A percentile compares a stretch with the other conserved stretches of the same genome.
Conservation (phyloP, 495 filamentous ascomycete species). For the Glarea lozoyensis region DNA sequence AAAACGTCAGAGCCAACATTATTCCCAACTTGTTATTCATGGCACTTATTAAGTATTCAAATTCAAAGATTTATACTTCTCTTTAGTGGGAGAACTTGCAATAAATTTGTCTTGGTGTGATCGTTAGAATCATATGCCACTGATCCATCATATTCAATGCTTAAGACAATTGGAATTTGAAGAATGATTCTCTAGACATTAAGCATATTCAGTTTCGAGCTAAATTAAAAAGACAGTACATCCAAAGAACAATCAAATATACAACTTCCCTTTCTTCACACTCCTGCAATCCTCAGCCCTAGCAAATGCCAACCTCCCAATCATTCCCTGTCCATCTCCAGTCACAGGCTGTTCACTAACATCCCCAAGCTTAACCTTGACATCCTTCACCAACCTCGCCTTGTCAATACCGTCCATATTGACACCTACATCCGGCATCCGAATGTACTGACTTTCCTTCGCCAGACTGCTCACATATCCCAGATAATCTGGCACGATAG, state of each 20-base stretch:
- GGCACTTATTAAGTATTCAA: too few relatives aligned
- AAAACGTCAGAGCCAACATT: too few relatives aligned
- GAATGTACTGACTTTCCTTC: slow-evolving; percentile 13
- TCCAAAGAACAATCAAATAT: slow-evolving; percentile 9
- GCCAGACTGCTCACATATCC: slow-evolving; percentile 14
- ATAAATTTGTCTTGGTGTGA: too few relatives aligned
- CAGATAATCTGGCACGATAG: slow-evolving; percentile 15
- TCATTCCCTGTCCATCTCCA: background rate
- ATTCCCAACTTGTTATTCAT: too few relatives aligned
- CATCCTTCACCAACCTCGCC: slow-evolving; percentile 14
- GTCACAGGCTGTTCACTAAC: background rate
- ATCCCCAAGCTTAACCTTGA: slow-evolving; percentile 15
- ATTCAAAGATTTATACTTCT: too few relatives aligned
- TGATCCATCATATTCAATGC: too few relatives aligned
- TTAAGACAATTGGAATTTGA: too few relatives aligned
- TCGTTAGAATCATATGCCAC: too few relatives aligned
- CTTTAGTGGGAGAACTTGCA: too few relatives aligned
- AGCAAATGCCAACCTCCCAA: slow-evolving; percentile 13
- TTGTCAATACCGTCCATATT: slow-evolving; percentile 19
- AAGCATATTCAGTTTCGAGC: too few relatives aligned
- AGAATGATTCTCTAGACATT: too few relatives aligned
- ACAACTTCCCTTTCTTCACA: slow-evolving; percentile 12
- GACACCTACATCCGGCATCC: slow-evolving; percentile 16
- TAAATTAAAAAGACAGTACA: background rate
- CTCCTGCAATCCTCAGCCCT: slow-evolving; percentile 10